Evolutionary conservation across 768 basidiomycete genomes (phyloP).

Genomic region (Suillus americanus): DNA sequence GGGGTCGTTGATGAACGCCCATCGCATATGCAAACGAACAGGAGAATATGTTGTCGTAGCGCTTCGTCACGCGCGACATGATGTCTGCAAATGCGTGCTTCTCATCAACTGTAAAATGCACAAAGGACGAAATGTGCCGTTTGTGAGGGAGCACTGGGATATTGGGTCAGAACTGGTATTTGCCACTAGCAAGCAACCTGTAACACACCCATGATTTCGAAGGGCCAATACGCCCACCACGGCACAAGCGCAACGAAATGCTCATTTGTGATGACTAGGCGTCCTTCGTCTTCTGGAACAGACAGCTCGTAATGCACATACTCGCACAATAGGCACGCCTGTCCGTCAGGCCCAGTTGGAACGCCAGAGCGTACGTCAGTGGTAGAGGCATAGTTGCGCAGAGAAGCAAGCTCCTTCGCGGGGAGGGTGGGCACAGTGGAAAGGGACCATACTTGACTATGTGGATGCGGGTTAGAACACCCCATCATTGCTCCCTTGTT

Average conservation of each 20-base stretch:
- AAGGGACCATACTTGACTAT: conserved; percentile 87
- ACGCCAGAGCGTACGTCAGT: conserved; percentile 38
- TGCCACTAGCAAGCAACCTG: not conserved
- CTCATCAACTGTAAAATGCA: conserved; percentile 60
- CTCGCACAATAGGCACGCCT: conserved; percentile 75
- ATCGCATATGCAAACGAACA: conserved; percentile 94
- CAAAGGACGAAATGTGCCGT: conserved; percentile 75
- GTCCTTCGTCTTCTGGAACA: conserved; percentile 41
- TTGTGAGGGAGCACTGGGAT: conserved; percentile 68
- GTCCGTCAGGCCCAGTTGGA: conserved; percentile 55
- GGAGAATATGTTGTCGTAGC: conserved; percentile 78
- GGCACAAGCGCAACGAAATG: conserved; percentile 87
- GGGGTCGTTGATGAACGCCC: conserved; percentile 88
- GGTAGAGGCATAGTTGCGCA: conserved; percentile 48
- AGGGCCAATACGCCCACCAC: conserved; percentile 97
- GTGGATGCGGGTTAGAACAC: conserved; percentile 92
- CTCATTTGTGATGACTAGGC: conserved; percentile 69
- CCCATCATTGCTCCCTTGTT: conserved; percentile 96
- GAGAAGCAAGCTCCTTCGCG: conserved; percentile 59
- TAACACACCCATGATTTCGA: conserved; percentile 67
- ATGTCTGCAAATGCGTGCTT: conserved; percentile 62
- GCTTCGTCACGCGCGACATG: conserved; percentile 61
- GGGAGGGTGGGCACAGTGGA: conserved; percentile 72
- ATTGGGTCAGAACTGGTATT: conserved; percentile 3
- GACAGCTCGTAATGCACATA: conserved; percentile 69